phyloP scores from a whole-genome alignment of 2,329 filamentous ascomycete species.

The Niveomyces coronatus region DNA sequence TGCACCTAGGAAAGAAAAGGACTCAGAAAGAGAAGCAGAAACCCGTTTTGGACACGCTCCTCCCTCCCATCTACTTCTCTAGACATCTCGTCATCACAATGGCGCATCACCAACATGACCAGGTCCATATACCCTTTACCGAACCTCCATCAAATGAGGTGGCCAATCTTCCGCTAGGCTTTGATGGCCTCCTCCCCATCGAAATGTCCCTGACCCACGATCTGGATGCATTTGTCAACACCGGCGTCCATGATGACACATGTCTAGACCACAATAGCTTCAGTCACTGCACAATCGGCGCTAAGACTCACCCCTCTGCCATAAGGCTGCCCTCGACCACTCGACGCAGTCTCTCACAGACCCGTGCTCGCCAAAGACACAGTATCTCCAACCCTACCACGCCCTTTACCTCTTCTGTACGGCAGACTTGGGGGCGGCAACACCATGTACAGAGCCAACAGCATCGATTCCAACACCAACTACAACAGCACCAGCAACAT shows the following conservation, averaged over 20 bases:
- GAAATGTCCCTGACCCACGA: conserved; percentile 17
- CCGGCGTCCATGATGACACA: conserved; percentile 22
- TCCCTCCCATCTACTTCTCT: too few relatives aligned
- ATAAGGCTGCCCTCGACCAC: conserved; percentile 4
- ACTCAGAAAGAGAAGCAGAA: too few relatives aligned
- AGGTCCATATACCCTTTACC: conserved; percentile 14
- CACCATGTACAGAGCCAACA: too few relatives aligned
- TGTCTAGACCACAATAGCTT: conserved; percentile 19
- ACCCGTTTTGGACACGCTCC: too few relatives aligned
- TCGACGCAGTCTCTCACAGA: conserved; percentile 11
- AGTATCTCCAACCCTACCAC: conserved; percentile 8
- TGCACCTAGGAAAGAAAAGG: too few relatives aligned
- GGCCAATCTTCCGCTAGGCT: conserved; percentile 17
- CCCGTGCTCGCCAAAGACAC: conserved; percentile 9
- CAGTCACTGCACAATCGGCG: conserved; percentile 12
- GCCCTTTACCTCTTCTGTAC: neutral
- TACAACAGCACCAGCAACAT: neutral
- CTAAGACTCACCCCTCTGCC: conserved; percentile 10
- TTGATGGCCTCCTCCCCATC: conserved; percentile 18
- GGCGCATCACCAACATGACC: conserved; percentile 20
- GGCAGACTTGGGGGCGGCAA: too few relatives aligned
- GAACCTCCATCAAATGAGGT: conserved; percentile 19
- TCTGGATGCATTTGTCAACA: conserved; percentile 18
- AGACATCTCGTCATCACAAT: too few relatives aligned
- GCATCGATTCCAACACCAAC: too few relatives aligned